phyloP scores from a whole-genome alignment of 2,329 filamentous ascomycete genomes.

The Aspergillus sp. region DNA sequence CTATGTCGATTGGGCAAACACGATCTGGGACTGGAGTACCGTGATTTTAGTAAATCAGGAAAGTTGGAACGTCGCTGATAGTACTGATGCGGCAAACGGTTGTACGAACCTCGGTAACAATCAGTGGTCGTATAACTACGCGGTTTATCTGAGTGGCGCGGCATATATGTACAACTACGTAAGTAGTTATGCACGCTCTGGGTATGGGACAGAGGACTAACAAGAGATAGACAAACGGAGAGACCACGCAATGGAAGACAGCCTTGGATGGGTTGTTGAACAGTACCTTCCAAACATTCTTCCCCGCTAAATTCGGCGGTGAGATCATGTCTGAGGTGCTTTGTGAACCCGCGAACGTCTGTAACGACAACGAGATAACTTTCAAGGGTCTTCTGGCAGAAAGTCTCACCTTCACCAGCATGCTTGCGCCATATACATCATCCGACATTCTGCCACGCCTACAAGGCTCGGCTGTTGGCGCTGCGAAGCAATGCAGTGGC shows the following conservation, averaged over 20 bases:
- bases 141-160: slow-evolving; percentile 54
- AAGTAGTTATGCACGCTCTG: slow-evolving; percentile 17
- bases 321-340: slow-evolving; percentile 58
- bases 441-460: slow-evolving; percentile 53
- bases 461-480: slow-evolving; percentile 53
- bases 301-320: slow-evolving; percentile 36
- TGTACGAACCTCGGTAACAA: slow-evolving; percentile 52
- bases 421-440: slow-evolving; percentile 58
- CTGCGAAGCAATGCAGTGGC: slow-evolving; percentile 54
- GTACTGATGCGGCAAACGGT: slow-evolving; percentile 50
- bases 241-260: slow-evolving; percentile 52
- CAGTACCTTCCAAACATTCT: slow-evolving; percentile 53
- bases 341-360: slow-evolving; percentile 55
- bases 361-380: slow-evolving; percentile 60
- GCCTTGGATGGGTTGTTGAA: slow-evolving; percentile 59
- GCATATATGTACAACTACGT: slow-evolving; percentile 57
- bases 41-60: slow-evolving; percentile 48
- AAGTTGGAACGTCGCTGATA: slow-evolving; percentile 54
- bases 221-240: slow-evolving; percentile 31
- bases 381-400: slow-evolving; percentile 66
- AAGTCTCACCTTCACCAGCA: slow-evolving; percentile 56
- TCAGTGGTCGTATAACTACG: slow-evolving; percentile 58
- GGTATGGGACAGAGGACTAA: background rate
- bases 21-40: slow-evolving; percentile 58
- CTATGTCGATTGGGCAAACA: slow-evolving; percentile 63